phyloP scores from a whole-genome alignment of 2,329 filamentous ascomycete species.

The Nigrograna mackinnonii region DNA sequence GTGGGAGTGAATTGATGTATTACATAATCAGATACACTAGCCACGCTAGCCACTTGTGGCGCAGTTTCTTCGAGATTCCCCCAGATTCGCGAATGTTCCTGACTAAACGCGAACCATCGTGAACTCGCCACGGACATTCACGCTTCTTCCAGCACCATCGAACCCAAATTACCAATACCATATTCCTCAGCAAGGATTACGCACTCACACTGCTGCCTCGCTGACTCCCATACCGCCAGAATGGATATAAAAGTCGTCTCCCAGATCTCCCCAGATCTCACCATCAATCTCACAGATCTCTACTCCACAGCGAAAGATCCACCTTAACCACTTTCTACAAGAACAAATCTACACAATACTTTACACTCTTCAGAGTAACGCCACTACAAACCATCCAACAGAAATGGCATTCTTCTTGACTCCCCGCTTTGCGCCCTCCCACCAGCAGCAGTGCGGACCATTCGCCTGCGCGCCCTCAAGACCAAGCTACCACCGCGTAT shows the following conservation, averaged over 20 bases:
- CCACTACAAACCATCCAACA: slow-evolving; percentile 9
- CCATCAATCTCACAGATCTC: slow-evolving; percentile 28
- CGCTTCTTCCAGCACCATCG: slow-evolving; percentile 31
- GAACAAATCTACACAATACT: no score
- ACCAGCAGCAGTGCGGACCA: slow-evolving; percentile 31
- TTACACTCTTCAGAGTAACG: no score
- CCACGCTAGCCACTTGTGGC: no score
- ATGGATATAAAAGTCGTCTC: slow-evolving; percentile 37
- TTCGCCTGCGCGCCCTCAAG: slow-evolving; percentile 28
- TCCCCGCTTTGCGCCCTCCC: slow-evolving; percentile 33
- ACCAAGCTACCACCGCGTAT: slow-evolving; percentile 18
- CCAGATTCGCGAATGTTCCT: slow-evolving; percentile 27
- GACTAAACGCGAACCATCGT: slow-evolving; percentile 24
- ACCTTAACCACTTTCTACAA: slow-evolving; percentile 15
- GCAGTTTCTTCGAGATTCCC: no score
- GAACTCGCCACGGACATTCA: slow-evolving; percentile 24
- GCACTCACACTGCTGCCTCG: slow-evolving; percentile 29
- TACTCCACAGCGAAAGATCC: slow-evolving; percentile 20
- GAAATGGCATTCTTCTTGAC: slow-evolving; percentile 41
- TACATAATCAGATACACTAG: no score
- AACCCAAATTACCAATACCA: slow-evolving; percentile 23
- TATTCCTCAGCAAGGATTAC: slow-evolving; percentile 28
- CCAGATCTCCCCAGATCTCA: slow-evolving; percentile 16
- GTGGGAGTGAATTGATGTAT: no score
- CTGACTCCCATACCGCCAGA: slow-evolving; percentile 12